These are phyloP conservation scores for Tuber melanosporum DNA, from an alignment of 495 filamentous ascomycete species.

Conservation along the genomic window DNA sequence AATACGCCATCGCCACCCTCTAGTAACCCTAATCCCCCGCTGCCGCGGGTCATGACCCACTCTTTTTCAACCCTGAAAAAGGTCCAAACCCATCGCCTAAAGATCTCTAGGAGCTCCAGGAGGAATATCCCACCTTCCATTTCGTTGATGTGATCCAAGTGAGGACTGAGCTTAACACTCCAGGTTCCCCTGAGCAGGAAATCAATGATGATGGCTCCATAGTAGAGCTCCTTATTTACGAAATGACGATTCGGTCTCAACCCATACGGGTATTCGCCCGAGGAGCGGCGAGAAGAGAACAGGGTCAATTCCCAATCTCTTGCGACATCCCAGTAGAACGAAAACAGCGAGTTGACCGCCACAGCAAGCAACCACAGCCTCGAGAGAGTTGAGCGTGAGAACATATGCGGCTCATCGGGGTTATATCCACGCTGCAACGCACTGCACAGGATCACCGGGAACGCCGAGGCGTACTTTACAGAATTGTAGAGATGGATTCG, in stretches of 20 bases:
- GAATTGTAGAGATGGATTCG: slow-evolving; percentile 88
- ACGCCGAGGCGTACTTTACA: slow-evolving; percentile 81
- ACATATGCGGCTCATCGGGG: slow-evolving; percentile 41
- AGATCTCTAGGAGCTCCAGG: slow-evolving; percentile 78
- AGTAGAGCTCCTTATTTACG: slow-evolving; percentile 64
- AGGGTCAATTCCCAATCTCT: slow-evolving; percentile 94
- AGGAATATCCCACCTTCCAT: slow-evolving; percentile 76
- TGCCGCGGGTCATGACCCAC: slow-evolving; percentile 55
- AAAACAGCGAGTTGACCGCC: slow-evolving; percentile 76
- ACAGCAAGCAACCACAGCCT: slow-evolving; percentile 56
- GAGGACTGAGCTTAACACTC: slow-evolving; percentile 73
- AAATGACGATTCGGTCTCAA: slow-evolving; percentile 68
- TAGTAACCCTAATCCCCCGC: slow-evolving; percentile 24
- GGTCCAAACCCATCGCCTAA: slow-evolving; percentile 90
- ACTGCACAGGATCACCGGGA: slow-evolving; percentile 78
- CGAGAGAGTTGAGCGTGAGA: slow-evolving; percentile 43
- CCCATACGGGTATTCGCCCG: slow-evolving; percentile 65
- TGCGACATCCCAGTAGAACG: slow-evolving; percentile 95
- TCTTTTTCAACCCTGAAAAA: slow-evolving; percentile 93
- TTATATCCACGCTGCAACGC: slow-evolving; percentile 65
- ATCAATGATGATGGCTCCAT: slow-evolving; percentile 71
- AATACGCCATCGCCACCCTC: slow-evolving; percentile 27
- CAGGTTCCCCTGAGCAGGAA: slow-evolving; percentile 79
- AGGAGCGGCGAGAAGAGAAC: slow-evolving; percentile 53
- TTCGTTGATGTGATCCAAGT: slow-evolving; percentile 73